Evolutionary conservation across 2,329 filamentous ascomycete genomes (phyloP).

Genomic region (Colletotrichum limetticola): DNA sequence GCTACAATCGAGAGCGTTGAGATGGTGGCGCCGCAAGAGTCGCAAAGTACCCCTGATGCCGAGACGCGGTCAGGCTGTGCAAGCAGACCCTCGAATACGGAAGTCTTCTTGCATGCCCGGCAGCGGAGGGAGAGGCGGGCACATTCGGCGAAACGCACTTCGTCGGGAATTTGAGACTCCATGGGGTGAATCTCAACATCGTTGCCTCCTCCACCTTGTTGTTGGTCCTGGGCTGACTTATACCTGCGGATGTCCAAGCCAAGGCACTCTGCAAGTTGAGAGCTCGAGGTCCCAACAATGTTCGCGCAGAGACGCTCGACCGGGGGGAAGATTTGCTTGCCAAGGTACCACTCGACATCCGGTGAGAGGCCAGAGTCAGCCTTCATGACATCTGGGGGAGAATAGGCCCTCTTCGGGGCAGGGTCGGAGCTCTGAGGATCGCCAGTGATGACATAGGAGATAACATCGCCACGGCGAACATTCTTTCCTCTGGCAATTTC

Average conservation of each 20-base stretch:
- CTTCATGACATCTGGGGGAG: constrained; percentile 86
- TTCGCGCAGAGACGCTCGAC: constrained; percentile 98
- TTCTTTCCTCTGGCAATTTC: constrained; percentile 88
- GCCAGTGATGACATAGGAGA: constrained; percentile 92
- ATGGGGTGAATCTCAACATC: constrained; percentile 86
- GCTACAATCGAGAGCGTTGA: constrained; percentile 80
- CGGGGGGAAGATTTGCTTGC: constrained; percentile 98
- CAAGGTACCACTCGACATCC: constrained; percentile 97
- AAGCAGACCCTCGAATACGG: constrained; percentile 81
- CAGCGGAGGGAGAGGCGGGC: constrained; percentile 82
- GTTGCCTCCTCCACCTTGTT: constrained; percentile 61
- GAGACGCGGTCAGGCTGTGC: constrained; percentile 69
- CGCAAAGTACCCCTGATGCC: constrained; percentile 79
- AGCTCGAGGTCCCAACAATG: constrained; percentile 90
- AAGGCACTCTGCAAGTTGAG: constrained; percentile 90
- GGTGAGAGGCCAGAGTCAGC: constrained; percentile 79
- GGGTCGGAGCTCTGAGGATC: constrained; percentile 73
- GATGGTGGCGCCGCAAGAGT: constrained; percentile 72
- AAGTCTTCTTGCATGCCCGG: constrained; percentile 78
- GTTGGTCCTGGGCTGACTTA: constrained; percentile 56
- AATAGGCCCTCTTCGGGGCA: constrained; percentile 89
- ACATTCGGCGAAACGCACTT: constrained; percentile 87
- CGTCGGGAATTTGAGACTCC: constrained; percentile 93
- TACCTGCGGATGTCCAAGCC: constrained; percentile 93
- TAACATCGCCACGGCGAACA: constrained; percentile 93